phyloP scores from a whole-genome alignment of 2,329 filamentous ascomycete genomes.

The Rhytidhysteron rufulum region DNA sequence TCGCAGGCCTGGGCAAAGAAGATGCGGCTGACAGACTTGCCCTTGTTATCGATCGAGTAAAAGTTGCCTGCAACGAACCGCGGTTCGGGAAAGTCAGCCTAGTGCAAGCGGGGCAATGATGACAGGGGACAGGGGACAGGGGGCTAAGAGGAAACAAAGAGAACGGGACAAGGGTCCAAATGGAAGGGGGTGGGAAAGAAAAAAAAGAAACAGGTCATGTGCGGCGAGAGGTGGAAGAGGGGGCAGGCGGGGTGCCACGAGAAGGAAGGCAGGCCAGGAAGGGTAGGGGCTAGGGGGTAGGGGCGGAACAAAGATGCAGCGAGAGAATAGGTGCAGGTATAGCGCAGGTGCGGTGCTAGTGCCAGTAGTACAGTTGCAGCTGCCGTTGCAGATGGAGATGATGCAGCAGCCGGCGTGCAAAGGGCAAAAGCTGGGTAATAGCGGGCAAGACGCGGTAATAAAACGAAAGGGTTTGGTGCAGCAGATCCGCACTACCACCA shows the following conservation, averaged over 20 bases:
- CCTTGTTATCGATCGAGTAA: slow-evolving; percentile 85
- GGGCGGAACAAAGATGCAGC: slow-evolving; percentile 9
- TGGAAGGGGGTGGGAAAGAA: neutral
- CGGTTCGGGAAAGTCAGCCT: slow-evolving; percentile 2
- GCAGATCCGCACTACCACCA: no score
- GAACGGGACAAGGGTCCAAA: slow-evolving; percentile 1
- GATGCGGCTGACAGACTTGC: slow-evolving; percentile 66
- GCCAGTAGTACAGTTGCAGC: no score
- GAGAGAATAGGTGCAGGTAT: no score
- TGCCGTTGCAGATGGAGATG: neutral
- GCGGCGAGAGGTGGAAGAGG: neutral
- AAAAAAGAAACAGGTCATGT: neutral
- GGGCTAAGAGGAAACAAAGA: slow-evolving; percentile 1
- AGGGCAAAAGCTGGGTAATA: no score
- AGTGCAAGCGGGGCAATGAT: neutral
- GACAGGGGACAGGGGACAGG: neutral
- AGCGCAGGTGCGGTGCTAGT: no score
- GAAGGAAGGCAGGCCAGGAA: neutral
- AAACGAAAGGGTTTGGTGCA: no score
- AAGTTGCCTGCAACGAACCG: slow-evolving; percentile 66
- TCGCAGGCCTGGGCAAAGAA: slow-evolving; percentile 93
- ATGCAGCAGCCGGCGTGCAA: neutral
- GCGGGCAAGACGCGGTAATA: no score
- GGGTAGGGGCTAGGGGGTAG: no score
- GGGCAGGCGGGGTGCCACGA: no score